Evolutionary conservation across 352 stramenopile genomes (phyloP).

Genomic region (Phytophthora cryptogea): DNA sequence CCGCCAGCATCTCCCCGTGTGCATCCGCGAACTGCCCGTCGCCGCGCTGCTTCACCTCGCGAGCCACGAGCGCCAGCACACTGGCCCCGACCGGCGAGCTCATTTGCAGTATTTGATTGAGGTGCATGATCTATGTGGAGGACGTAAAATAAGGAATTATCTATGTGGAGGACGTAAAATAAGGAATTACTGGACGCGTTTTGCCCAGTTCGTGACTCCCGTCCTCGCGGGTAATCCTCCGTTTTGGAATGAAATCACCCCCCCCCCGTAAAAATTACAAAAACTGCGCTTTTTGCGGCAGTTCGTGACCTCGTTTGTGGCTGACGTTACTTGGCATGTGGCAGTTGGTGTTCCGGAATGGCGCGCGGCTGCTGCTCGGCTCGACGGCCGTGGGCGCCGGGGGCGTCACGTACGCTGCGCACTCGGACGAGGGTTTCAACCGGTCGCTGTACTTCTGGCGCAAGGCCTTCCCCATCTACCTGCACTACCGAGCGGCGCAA

Average conservation of each 20-base stretch:
- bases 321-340: too few species aligned
- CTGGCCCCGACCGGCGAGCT: conserved; percentile 33
- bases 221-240: too few species aligned
- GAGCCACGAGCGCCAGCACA: conserved; percentile 49
- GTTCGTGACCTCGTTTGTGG: too few species aligned
- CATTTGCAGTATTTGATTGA: too few species aligned
- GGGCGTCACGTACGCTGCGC: conserved; percentile 58
- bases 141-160: too few species aligned
- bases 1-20: conserved; percentile 57
- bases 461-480: conserved; percentile 87
- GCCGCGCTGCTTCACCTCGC: conserved; percentile 44
- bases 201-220: too few species aligned
- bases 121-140: too few species aligned
- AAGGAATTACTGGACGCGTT: too few species aligned
- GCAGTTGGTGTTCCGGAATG: conserved; percentile 62
- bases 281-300: too few species aligned
- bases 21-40: conserved; percentile 32
- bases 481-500: conserved; percentile 80
- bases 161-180: too few species aligned
- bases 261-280: too few species aligned
- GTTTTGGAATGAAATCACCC: too few species aligned
- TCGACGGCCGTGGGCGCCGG: conserved; percentile 49
- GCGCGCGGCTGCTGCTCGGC: conserved; percentile 59
- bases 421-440: conserved; percentile 80
- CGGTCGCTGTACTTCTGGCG: conserved; percentile 87